Conservation (phyloP, 106 monocot species). For the Agapanthus africanus region DNA sequence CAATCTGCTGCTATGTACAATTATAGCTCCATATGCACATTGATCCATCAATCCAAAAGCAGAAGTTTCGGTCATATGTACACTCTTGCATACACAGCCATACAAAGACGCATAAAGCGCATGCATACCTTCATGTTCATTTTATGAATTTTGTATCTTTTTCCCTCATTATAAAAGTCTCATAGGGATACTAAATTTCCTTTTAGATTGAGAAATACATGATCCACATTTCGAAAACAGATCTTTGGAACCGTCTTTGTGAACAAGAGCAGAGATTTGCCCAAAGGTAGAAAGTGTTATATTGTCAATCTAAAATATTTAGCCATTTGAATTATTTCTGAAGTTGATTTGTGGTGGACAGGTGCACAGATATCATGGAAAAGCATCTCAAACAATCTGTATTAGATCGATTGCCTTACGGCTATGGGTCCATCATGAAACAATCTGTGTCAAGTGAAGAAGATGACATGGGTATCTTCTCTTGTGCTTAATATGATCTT, state of each 20-base stretch:
- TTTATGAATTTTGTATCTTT: not conserved
- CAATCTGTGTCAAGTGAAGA: slow-evolving; percentile 93
- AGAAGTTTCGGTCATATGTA: not conserved
- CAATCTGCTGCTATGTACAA: not conserved
- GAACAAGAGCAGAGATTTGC: slow-evolving; percentile 71
- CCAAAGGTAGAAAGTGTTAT: slow-evolving; percentile 31
- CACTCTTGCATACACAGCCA: not conserved
- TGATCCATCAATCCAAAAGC: not conserved
- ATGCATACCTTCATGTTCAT: not conserved
- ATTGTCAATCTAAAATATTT: not conserved
- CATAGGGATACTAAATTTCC: not conserved
- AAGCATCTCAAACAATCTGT: slow-evolving; percentile 80
- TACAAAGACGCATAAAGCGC: too few species aligned
- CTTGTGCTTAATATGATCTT: not conserved
- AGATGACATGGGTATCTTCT: slow-evolving; percentile 84
- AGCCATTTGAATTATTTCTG: not conserved
- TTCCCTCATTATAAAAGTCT: not conserved
- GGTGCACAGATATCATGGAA: slow-evolving; percentile 69
- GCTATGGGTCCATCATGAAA: slow-evolving; percentile 63
- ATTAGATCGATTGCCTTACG: slow-evolving; percentile 61
- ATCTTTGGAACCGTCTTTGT: slow-evolving; percentile 68
- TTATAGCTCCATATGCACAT: not conserved
- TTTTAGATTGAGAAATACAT: slow-evolving; percentile 79
- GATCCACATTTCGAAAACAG: slow-evolving; percentile 64
- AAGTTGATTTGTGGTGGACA: slow-evolving; percentile 11